Conservation (phyloP, 805 yeast genomes). For the Kodamaea lidongshanica region DNA sequence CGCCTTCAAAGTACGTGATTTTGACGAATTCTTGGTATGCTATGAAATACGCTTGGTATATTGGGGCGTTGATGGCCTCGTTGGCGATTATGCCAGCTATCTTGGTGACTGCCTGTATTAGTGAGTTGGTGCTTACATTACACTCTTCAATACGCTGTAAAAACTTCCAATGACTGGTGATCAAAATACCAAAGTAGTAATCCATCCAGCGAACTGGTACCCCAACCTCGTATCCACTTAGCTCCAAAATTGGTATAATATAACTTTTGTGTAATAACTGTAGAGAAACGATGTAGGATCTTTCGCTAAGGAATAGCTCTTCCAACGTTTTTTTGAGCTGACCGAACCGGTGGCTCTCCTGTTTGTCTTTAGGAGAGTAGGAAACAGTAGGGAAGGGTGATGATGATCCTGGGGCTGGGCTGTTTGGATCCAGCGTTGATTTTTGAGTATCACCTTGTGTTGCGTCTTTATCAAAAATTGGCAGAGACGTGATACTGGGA, state of each 20-base stretch:
- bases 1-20: slow-evolving; percentile 14
- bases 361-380: slow-evolving; percentile 14
- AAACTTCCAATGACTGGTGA: slow-evolving; percentile 24
- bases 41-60: slow-evolving; percentile 31
- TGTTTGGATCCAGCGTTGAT: no score
- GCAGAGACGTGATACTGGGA: no score
- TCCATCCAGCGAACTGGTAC: slow-evolving; percentile 10
- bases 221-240: slow-evolving; percentile 26
- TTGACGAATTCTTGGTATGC: slow-evolving; percentile 27
- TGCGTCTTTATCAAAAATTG: no score
- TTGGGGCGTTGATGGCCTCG: slow-evolving; percentile 17
- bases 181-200: slow-evolving; percentile 2
- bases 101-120: no score
- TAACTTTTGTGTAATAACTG: slow-evolving; percentile 39
- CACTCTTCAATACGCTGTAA: slow-evolving; percentile 7
- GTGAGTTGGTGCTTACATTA: slow-evolving; percentile 14
- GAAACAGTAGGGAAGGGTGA: slow-evolving; percentile 19
- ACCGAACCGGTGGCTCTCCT: slow-evolving; percentile 3
- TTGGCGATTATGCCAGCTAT: slow-evolving; percentile 11
- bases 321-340: slow-evolving; percentile 28
- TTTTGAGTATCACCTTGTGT: no score
- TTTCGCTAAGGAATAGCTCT: slow-evolving; percentile 47
- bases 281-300: slow-evolving; percentile 40
- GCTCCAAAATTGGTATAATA: slow-evolving; percentile 31
- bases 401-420: slow-evolving; percentile 6